Evolutionary conservation across 257 asterid species (phyloP).

Genomic region (Gentiana macrophylla): DNA sequence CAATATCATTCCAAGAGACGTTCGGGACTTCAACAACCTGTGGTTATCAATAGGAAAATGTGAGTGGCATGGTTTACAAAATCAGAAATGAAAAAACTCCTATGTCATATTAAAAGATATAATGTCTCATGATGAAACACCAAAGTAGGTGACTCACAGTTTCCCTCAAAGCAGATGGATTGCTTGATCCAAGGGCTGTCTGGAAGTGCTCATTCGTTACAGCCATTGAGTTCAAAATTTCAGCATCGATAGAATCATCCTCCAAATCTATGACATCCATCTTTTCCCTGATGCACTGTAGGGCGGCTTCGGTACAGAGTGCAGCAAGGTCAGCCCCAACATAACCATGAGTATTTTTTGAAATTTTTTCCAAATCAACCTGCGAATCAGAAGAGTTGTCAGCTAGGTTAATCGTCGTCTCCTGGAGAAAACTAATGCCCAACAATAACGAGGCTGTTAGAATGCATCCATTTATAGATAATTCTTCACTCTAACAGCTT

Average conservation of each 20-base stretch:
- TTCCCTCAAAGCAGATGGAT: slow-evolving; percentile 91
- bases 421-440: not conserved
- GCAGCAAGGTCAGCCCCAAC: slow-evolving; percentile 97
- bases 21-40: slow-evolving; percentile 95
- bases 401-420: not conserved
- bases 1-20: slow-evolving; percentile 75
- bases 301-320: slow-evolving; percentile 91
- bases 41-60: too few relatives aligned
- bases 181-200: slow-evolving; percentile 92
- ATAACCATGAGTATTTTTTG: slow-evolving; percentile 79
- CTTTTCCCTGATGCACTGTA: slow-evolving; percentile 94
- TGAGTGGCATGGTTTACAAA: too few relatives aligned
- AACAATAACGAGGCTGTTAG: too few relatives aligned
- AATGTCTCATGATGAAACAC: not conserved
- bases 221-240: slow-evolving; percentile 86
- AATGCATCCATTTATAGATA: too few relatives aligned
- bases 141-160: slow-evolving; percentile 35
- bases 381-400: slow-evolving; percentile 16
- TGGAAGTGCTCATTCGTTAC: slow-evolving; percentile 82
- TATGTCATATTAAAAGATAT: slow-evolving; percentile 4
- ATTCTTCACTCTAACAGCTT: too few relatives aligned
- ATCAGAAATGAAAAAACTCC: not conserved
- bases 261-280: slow-evolving; percentile 93
- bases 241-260: slow-evolving; percentile 85
- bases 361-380: slow-evolving; percentile 83